Evolutionary conservation across 768 basidiomycete species (phyloP).

Genomic region (Tulasnella sp.): DNA sequence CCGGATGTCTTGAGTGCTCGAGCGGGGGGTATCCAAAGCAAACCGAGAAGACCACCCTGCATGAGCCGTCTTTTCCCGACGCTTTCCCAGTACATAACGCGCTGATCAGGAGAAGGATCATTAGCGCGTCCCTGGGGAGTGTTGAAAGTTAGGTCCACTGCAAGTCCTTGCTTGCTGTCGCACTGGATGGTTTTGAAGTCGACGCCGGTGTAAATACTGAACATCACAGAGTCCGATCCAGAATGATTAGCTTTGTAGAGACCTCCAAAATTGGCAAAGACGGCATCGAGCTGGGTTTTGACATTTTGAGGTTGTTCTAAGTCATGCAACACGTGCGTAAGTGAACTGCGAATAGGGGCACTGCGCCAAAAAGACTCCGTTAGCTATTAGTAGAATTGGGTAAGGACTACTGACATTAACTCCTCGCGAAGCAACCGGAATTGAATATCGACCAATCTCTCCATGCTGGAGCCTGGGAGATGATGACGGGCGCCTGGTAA

Average conservation of each 20-base stretch:
- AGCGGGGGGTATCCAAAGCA: slow-evolving; percentile 51
- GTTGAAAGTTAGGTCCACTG: slow-evolving; percentile 53
- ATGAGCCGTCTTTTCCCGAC: slow-evolving; percentile 61
- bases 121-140: slow-evolving; percentile 63
- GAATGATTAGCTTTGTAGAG: slow-evolving; percentile 36
- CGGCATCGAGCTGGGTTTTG: slow-evolving; percentile 29
- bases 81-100: slow-evolving; percentile 64
- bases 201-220: slow-evolving; percentile 40
- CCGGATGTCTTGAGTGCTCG: background rate
- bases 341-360: slow-evolving; percentile 57
- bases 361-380: slow-evolving; percentile 44
- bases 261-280: slow-evolving; percentile 39
- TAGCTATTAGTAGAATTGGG: background rate
- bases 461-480: slow-evolving; percentile 60
- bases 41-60: slow-evolving; percentile 66
- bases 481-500: slow-evolving; percentile 67
- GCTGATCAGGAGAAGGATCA: slow-evolving; percentile 45
- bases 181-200: slow-evolving; percentile 18
- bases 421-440: slow-evolving; percentile 78
- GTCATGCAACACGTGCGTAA: slow-evolving; percentile 56
- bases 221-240: slow-evolving; percentile 35
- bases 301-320: slow-evolving; percentile 38
- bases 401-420: slow-evolving; percentile 52
- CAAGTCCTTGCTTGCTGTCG: slow-evolving; percentile 51
- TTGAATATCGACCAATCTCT: slow-evolving; percentile 69